These are phyloP conservation scores for Penicillium hordei DNA, from an alignment of 2,329 filamentous ascomycete species.

Conservation along the genomic window DNA sequence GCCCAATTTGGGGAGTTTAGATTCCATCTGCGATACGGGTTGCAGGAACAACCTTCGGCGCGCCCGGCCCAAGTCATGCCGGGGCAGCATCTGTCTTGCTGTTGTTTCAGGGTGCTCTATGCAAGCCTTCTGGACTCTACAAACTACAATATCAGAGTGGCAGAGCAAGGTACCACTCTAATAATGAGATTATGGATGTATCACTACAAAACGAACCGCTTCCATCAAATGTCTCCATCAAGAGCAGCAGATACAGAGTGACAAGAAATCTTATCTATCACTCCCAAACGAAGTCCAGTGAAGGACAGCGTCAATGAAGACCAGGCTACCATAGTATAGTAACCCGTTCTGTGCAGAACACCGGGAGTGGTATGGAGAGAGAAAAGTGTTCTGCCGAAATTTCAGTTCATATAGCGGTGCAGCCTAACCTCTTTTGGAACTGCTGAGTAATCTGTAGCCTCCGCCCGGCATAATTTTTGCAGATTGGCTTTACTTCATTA, in stretches of 20 bases:
- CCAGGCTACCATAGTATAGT: conserved; percentile 34
- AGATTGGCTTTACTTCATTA: neutral
- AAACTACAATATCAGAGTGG: conserved; percentile 9
- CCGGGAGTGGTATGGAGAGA: conserved; percentile 40
- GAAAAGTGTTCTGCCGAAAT: conserved; percentile 13
- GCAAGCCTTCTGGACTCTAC: conserved; percentile 5
- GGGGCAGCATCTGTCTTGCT: neutral
- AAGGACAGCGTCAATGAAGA: conserved; percentile 34
- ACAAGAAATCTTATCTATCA: conserved; percentile 60
- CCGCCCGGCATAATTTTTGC: neutral
- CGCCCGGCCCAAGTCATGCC: conserved; percentile 3
- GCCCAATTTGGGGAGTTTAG: neutral
- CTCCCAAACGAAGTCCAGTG: conserved; percentile 50
- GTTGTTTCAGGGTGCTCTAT: neutral
- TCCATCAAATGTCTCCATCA: conserved; percentile 70
- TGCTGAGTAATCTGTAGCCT: neutral
- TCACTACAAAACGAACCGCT: conserved; percentile 76
- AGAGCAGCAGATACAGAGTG: conserved; percentile 88
- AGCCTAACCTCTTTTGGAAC: conserved; percentile 23
- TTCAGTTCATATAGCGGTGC: conserved; percentile 3
- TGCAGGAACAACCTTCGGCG: conserved; percentile 1
- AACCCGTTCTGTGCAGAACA: conserved; percentile 43
- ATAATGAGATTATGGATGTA: conserved; percentile 52
- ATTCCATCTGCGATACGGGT: conserved; percentile 4
- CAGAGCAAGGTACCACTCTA: conserved; percentile 5